These are phyloP conservation scores for Blakeslea trispora DNA, from an alignment of 371 early-diverging fungal species.

Conservation along the genomic window DNA sequence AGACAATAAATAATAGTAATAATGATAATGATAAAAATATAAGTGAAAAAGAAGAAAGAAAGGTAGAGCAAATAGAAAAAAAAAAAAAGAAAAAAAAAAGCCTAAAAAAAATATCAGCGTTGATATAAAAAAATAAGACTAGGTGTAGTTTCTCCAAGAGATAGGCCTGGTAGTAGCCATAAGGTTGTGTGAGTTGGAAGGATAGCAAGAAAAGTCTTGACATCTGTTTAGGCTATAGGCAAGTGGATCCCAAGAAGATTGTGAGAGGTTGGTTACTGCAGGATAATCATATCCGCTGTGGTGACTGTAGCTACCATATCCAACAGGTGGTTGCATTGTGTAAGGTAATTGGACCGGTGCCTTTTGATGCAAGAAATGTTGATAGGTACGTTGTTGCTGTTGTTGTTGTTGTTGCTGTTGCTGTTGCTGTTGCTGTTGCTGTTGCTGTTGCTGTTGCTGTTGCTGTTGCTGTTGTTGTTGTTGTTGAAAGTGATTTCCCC, in stretches of 20 bases:
- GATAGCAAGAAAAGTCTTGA: conserved; percentile 10
- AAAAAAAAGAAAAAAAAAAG: conserved; percentile 5
- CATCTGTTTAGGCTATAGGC: conserved; percentile 24
- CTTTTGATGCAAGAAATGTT: conserved; percentile 15
- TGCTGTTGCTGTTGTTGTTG: too few species aligned
- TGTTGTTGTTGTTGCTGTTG: too few species aligned
- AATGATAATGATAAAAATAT: too few species aligned
- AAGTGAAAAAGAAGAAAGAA: conserved; percentile 9
- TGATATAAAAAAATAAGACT: too few species aligned
- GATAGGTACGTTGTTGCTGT: conserved; percentile 10
- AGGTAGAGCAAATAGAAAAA: conserved; percentile 9
- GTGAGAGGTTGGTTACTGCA: conserved; percentile 25
- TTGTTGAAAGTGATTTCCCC: conserved; percentile 8
- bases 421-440: too few species aligned
- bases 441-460: too few species aligned
- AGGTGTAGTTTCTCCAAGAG: conserved; percentile 20
- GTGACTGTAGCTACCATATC: conserved; percentile 8
- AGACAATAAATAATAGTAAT: not conserved
- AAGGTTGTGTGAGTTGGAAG: conserved; percentile 2
- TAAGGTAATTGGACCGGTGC: conserved; percentile 15
- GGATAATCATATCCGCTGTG: conserved; percentile 12
- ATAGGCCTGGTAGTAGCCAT: conserved; percentile 15
- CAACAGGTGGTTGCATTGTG: conserved; percentile 21
- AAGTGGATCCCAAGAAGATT: conserved; percentile 33
- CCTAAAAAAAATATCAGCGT: not conserved